Evolutionary conservation across 352 stramenopile species (phyloP), one percentile per base, ranked within the genome.

Genomic region (Phytophthora pseudosyringae): DNA sequence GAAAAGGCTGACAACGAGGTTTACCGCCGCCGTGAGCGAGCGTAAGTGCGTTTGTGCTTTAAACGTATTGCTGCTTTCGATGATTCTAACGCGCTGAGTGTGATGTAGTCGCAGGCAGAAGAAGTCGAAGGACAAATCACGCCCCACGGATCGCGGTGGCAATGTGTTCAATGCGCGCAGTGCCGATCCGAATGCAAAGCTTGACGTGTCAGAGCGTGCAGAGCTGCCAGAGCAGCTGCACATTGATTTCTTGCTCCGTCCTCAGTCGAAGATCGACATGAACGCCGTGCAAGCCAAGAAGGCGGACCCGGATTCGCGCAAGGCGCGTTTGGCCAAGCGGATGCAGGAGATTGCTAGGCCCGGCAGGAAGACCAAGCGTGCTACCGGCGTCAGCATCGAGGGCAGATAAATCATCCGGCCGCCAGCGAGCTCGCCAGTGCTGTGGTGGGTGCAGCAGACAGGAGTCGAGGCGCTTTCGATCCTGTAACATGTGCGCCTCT

Each of bases 271-370:
- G 68, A 74, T 94, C 18, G 86, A 93, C 52, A 67, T 93, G 41
- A 83, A 82, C 56, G 65, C 76, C n/a, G 60, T 79, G 11, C 69
- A 78, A 25, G 54, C 76, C 18, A 86, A 86, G 57, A 95, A 95
- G 26, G 64, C 73, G 6, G 86, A 96, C 28, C 69, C 73, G 6
- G 88, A 96, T 55, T 88, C 86, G 31, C 84, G 87, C 26, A 96
- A 96, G 69, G 75, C 72, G n/a, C 83, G 85, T 5, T 69, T 96
- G n/a, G 29, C 69, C n/a, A 94, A 95, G 78, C 81, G 85, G 25
- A 96, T 96, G 88, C 82, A 92, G 58, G 82, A 92, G 41, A 95
- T 96, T 56, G 88, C 86, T 13, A 78, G 78, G 36, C 88, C 88
- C 0, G 84, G 85, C 29, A 90, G 78, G 60, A 93, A 94, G 67